These are phyloP conservation scores for Neurospora tetraspora DNA, from an alignment of 495 filamentous ascomycete species.

Conservation along the genomic window DNA sequence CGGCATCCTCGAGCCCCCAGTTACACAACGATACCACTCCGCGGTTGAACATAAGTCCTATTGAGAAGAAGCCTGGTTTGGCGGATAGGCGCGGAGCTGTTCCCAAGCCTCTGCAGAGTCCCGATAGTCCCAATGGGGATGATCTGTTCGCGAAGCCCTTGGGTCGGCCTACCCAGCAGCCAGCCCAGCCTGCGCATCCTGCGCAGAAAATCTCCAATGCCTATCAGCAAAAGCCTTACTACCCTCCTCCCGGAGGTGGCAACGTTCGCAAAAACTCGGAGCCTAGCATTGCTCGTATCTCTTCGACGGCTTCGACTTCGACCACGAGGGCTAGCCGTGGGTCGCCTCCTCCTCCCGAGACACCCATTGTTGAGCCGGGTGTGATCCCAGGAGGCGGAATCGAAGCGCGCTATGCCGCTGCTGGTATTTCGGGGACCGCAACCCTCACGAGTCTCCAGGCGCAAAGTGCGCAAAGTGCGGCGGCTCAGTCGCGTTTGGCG, in stretches of 20 bases:
- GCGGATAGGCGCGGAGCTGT: conserved; percentile 64
- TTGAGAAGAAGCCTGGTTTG: conserved; percentile 44
- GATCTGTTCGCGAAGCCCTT: conserved; percentile 57
- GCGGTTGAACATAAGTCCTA: conserved; percentile 34
- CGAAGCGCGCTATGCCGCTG: conserved; percentile 79
- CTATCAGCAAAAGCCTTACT: conserved; percentile 40
- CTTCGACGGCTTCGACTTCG: conserved; percentile 81
- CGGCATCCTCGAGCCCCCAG: conserved; percentile 22
- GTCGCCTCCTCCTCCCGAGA: conserved; percentile 91
- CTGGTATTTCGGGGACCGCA: conserved; percentile 75
- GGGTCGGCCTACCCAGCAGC: conserved; percentile 18
- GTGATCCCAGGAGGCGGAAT: conserved; percentile 66
- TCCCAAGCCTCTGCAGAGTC: conserved; percentile 65
- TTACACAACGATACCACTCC: conserved; percentile 31
- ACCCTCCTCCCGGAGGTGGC: conserved; percentile 33
- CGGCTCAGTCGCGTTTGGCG: conserved; percentile 62
- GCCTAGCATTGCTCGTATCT: conserved; percentile 62
- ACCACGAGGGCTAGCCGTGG: conserved; percentile 88
- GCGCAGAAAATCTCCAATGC: conserved; percentile 32
- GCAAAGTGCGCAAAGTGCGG: conserved; percentile 71
- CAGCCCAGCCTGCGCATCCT: conserved; percentile 10
- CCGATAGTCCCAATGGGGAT: conserved; percentile 51
- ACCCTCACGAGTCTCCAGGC: conserved; percentile 71
- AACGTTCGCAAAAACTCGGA: conserved; percentile 17
- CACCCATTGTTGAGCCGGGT: conserved; percentile 68